Conservation (phyloP, 352 stramenopile species). For the Peronosclerospora sorghi region DNA sequence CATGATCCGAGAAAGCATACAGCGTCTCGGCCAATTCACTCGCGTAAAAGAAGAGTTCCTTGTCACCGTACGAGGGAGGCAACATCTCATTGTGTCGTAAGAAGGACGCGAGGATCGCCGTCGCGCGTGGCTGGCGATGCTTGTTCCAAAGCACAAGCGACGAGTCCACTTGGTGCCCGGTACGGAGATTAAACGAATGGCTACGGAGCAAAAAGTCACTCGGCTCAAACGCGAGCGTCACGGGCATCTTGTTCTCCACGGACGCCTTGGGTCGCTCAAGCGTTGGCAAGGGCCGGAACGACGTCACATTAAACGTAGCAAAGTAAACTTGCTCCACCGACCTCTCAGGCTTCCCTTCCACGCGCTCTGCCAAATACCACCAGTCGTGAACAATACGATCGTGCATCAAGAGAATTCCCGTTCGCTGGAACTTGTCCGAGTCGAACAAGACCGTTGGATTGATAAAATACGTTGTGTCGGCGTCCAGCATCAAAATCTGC, state of each 20-base stretch:
- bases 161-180: constrained; percentile 32
- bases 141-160: constrained; percentile 41
- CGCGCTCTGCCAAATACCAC: constrained; percentile 19
- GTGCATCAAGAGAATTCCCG: constrained; percentile 47
- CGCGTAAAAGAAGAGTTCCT: constrained; percentile 37
- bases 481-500: constrained; percentile 53
- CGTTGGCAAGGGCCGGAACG: constrained; percentile 11
- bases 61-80: constrained; percentile 34
- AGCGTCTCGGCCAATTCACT: constrained; percentile 33
- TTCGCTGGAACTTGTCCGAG: constrained; percentile 29
- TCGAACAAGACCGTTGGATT: constrained; percentile 41
- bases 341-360: constrained; percentile 8
- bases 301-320: constrained; percentile 15
- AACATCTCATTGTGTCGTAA: constrained; percentile 8
- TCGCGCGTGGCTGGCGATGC: constrained; percentile 20
- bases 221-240: constrained; percentile 15
- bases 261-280: constrained; percentile 12
- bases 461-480: constrained; percentile 46
- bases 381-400: constrained; percentile 34
- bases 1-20: constrained; percentile 31
- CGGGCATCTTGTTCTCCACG: constrained; percentile 3
- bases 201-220: constrained; percentile 19
- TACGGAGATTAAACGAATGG: constrained; percentile 26
- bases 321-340: constrained; percentile 21
- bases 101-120: constrained; percentile 29